These are phyloP conservation scores for Anethum foeniculum DNA, from an alignment of 140 eudicot genomes.

Conservation along the genomic window DNA sequence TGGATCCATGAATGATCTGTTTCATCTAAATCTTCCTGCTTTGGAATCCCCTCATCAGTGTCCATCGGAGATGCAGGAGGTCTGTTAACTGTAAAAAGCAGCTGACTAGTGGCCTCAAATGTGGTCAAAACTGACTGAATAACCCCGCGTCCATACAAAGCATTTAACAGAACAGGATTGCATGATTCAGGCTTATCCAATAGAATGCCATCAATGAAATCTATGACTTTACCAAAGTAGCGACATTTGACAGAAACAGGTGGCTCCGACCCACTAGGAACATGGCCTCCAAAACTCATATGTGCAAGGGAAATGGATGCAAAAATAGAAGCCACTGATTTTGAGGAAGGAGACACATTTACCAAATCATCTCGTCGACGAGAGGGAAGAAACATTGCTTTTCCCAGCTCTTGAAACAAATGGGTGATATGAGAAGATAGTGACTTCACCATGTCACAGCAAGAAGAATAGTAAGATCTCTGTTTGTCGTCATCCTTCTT, in stretches of 20 bases:
- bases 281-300: constrained; percentile 76
- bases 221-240: constrained; percentile 79
- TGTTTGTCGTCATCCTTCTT: constrained; percentile 57
- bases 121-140: constrained; percentile 81
- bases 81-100: constrained; percentile 68
- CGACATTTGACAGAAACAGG: constrained; percentile 87
- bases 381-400: constrained; percentile 82
- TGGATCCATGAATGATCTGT: constrained; percentile 65
- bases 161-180: constrained; percentile 75
- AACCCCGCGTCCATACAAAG: constrained; percentile 79
- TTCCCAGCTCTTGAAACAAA: constrained; percentile 96
- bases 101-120: constrained; percentile 90
- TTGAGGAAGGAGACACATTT: constrained; percentile 68
- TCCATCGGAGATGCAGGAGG: constrained; percentile 96
- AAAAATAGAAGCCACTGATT: constrained; percentile 74
- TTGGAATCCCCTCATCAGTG: constrained; percentile 65
- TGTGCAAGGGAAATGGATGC: constrained; percentile 67
- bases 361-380: constrained; percentile 82
- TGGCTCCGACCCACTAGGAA: constrained; percentile 58
- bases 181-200: constrained; percentile 81
- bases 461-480: constrained; percentile 60
- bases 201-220: constrained; percentile 68
- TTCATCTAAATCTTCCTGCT: constrained; percentile 47
- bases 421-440: constrained; percentile 73
- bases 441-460: constrained; percentile 79